Percentiles rank a stretch among this genome's conserved stretches.
Evolutionary conservation across 1,139 yeast species (phyloP).

Genomic region (Yamadazyma epiphylla): DNA sequence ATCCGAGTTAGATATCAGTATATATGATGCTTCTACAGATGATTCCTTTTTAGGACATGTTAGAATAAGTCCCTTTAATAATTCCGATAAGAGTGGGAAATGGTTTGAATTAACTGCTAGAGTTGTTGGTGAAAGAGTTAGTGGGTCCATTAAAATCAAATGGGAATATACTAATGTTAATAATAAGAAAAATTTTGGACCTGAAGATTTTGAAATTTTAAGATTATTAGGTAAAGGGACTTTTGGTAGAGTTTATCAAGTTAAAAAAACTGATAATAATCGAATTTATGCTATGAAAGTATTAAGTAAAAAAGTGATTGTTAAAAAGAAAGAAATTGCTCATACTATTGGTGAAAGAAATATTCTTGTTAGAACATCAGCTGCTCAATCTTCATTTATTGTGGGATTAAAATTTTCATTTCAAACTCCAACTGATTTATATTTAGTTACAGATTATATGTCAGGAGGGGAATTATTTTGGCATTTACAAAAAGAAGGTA

Average conservation of each 20-base stretch:
- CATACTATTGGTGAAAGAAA: slow-evolving; percentile 97
- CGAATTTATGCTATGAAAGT: slow-evolving; percentile 97
- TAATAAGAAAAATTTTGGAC: slow-evolving; percentile 80
- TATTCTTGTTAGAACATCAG: slow-evolving; percentile 82
- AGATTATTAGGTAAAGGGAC: slow-evolving; percentile 93
- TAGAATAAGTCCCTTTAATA: slow-evolving; percentile 63
- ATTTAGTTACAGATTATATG: slow-evolving; percentile 95
- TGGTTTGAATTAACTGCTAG: slow-evolving; percentile 79
- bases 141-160: slow-evolving; percentile 72
- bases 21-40: slow-evolving; percentile 79
- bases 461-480: slow-evolving; percentile 97
- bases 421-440: slow-evolving; percentile 89
- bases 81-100: slow-evolving; percentile 32
- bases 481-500: slow-evolving; percentile 95
- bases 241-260: slow-evolving; percentile 96
- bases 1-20: slow-evolving; percentile 79
- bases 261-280: slow-evolving; percentile 80
- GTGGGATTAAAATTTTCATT: slow-evolving; percentile 93
- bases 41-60: slow-evolving; percentile 87
- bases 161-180: slow-evolving; percentile 61
- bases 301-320: slow-evolving; percentile 87
- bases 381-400: slow-evolving; percentile 83
- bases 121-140: slow-evolving; percentile 68
- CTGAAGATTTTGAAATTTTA: slow-evolving; percentile 88
- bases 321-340: slow-evolving; percentile 93